Evolutionary conservation across 2,329 filamentous ascomycete genomes (phyloP).

Genomic region (Sclerotinia trifoliorum): DNA sequence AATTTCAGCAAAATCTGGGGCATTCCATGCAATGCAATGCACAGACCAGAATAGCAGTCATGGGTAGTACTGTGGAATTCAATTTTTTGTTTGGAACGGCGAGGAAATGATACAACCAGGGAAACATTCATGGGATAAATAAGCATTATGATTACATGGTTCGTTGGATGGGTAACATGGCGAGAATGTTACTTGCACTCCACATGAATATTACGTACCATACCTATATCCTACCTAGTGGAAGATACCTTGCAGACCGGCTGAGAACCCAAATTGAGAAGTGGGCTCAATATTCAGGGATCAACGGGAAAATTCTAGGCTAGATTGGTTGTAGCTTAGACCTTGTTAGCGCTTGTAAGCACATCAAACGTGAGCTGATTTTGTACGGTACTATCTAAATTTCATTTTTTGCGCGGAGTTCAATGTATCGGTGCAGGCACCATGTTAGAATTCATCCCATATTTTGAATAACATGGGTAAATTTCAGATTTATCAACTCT

Average conservation of each 20-base stretch:
- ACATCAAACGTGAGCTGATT: neutral
- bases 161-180: too few relatives aligned
- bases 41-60: too few relatives aligned
- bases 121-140: too few relatives aligned
- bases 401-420: neutral
- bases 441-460: neutral
- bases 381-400: neutral
- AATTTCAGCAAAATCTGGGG: neutral
- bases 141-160: too few relatives aligned
- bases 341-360: neutral
- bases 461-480: neutral
- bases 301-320: neutral
- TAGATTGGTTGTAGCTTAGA: neutral
- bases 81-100: neutral
- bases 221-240: neutral
- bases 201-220: neutral
- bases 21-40: too few relatives aligned
- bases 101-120: too few relatives aligned
- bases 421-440: slow-evolving; percentile 4
- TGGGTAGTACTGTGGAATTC: too few relatives aligned
- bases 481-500: neutral
- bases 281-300: slow-evolving; percentile 14
- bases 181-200: too few relatives aligned
- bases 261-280: slow-evolving; percentile 1
- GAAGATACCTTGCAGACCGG: neutral